phyloP scores from a whole-genome alignment of 768 basidiomycete species.

The Calocybe cyanea region DNA sequence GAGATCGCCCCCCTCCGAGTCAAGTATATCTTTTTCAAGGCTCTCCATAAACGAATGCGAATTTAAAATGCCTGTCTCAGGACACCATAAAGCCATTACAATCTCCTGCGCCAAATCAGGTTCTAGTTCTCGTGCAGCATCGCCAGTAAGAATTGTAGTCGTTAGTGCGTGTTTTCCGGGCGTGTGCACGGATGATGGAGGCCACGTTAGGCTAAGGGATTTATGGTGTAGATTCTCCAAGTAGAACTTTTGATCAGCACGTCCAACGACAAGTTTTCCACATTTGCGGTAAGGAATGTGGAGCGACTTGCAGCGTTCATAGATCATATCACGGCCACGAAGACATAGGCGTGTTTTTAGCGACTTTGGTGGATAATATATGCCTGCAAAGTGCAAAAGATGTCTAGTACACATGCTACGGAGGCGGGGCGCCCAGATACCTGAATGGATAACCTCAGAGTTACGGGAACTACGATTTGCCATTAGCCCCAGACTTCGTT shows the following conservation, averaged over 20 bases:
- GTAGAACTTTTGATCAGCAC: constrained; percentile 60
- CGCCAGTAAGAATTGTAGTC: constrained; percentile 62
- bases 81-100: constrained; percentile 70
- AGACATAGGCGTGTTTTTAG: constrained; percentile 85
- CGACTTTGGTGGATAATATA: constrained; percentile 81
- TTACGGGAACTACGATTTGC: constrained; percentile 73
- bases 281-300: constrained; percentile 67
- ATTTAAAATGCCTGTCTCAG: constrained; percentile 88
- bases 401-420: neutral
- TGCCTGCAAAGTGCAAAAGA: constrained; percentile 40
- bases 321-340: constrained; percentile 81
- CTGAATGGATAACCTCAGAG: constrained; percentile 93
- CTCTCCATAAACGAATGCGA: constrained; percentile 81
- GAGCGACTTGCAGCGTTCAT: constrained; percentile 62
- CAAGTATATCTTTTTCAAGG: constrained; percentile 76
- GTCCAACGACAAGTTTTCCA: constrained; percentile 90
- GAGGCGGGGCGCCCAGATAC: constrained; percentile 27
- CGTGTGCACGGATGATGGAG: constrained; percentile 31
- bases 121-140: constrained; percentile 70
- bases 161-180: constrained; percentile 43
- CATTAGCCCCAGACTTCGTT: neutral
- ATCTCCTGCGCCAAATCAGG: constrained; percentile 78
- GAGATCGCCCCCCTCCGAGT: constrained; percentile 65
- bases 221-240: constrained; percentile 66
- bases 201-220: constrained; percentile 51